These are phyloP conservation scores for Anacardium occidentale DNA, from an alignment of 345 rosid species.

Conservation along the genomic window DNA sequence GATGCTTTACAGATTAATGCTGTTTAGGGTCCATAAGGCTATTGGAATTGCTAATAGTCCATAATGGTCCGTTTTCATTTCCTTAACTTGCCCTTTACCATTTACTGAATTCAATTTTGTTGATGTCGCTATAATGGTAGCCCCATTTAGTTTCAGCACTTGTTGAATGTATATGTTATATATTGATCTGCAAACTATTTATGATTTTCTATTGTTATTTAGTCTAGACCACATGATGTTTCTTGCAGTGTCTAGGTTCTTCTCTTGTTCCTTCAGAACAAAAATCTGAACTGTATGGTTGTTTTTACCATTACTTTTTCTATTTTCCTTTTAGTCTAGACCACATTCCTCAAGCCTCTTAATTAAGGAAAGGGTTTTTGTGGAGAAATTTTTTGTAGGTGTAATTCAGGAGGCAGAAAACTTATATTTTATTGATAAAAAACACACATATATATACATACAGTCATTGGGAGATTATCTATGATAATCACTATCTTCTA, in stretches of 20 bases:
- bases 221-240: too few species aligned
- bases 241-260: neutral
- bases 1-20: constrained; percentile 1
- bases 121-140: neutral
- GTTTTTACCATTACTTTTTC: neutral
- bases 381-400: neutral
- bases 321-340: neutral
- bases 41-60: constrained; percentile 14
- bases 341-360: neutral
- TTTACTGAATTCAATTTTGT: neutral
- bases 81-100: neutral
- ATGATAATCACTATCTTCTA: too few species aligned
- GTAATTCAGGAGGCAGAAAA: too few species aligned
- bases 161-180: neutral
- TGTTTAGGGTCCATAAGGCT: neutral
- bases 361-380: neutral
- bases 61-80: constrained; percentile 7
- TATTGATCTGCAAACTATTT: neutral
- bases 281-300: neutral
- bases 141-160: neutral
- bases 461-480: too few species aligned
- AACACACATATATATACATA: too few species aligned
- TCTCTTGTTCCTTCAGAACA: neutral
- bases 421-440: too few species aligned
- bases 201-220: neutral